These are phyloP conservation scores for Jimgerdemannia flammicorona DNA, from an alignment of 192 early-diverging fungal species.

Conservation along the genomic window DNA sequence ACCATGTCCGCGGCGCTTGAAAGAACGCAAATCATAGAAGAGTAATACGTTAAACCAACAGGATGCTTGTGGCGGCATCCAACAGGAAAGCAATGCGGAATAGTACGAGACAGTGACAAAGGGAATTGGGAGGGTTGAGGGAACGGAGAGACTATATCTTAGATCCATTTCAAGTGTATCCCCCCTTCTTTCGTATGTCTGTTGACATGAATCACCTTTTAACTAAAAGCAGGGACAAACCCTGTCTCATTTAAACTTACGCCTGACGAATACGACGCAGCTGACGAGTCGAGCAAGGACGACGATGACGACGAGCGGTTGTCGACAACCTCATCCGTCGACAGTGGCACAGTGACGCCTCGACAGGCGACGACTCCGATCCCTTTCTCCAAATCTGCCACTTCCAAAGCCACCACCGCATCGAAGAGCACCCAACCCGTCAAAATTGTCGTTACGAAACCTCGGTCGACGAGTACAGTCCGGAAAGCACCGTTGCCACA, in stretches of 20 bases:
- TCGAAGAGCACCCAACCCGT: neutral
- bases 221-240: neutral
- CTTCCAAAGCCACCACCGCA: neutral
- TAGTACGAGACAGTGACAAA: no score
- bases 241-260: neutral
- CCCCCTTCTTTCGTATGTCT: no score
- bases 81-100: no score
- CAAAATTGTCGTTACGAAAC: neutral
- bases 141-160: no score
- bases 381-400: neutral
- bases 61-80: no score
- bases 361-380: neutral
- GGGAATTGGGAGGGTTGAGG: no score
- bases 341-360: neutral
- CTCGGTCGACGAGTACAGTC: neutral
- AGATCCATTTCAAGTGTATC: no score
- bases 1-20: no score
- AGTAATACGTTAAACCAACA: no score
- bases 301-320: neutral
- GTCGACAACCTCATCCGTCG: neutral
- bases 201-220: no score
- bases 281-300: neutral
- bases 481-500: neutral
- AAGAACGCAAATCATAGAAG: no score
- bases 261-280: neutral